phyloP scores from a whole-genome alignment of 1,139 yeast species.

The Kodamaea arcana region DNA sequence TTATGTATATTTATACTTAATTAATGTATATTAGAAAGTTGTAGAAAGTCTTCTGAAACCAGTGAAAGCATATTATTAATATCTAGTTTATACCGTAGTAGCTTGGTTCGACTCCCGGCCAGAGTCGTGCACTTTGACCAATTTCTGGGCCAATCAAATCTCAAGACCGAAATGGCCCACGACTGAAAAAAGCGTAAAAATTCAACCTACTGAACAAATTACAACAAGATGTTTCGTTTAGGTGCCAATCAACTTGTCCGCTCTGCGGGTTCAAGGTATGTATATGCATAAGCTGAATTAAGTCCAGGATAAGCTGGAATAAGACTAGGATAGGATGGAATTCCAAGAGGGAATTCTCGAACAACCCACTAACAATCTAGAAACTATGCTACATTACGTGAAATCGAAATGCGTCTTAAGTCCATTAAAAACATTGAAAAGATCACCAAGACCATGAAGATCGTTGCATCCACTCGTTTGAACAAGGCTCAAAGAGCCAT shows the following conservation, averaged over 20 bases:
- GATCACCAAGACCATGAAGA: constrained; percentile 99
- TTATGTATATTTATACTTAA: constrained; percentile 3
- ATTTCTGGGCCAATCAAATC: constrained; percentile 11
- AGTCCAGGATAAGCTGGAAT: not conserved
- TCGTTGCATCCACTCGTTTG: constrained; percentile 97
- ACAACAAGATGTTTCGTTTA: constrained; percentile 55
- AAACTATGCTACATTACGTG: constrained; percentile 97
- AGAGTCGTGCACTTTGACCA: constrained; percentile 7
- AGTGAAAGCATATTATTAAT: not conserved
- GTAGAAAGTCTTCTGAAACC: too few species aligned
- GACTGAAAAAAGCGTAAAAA: constrained; percentile 7
- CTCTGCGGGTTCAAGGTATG: constrained; percentile 55
- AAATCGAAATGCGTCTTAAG: constrained; percentile 96
- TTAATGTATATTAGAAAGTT: constrained; percentile 6
- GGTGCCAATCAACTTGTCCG: constrained; percentile 63
- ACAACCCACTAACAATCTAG: constrained; percentile 34
- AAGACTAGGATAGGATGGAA: too few species aligned
- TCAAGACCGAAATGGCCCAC: constrained; percentile 6
- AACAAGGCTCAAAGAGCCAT: constrained; percentile 95
- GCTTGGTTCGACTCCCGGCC: too few species aligned
- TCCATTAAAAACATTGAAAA: constrained; percentile 98
- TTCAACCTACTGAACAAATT: constrained; percentile 6
- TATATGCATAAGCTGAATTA: constrained; percentile 10
- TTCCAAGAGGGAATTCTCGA: too few species aligned
- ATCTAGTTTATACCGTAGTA: too few species aligned